A percentile compares a stretch with the other conserved stretches of the same genome.
Conservation (phyloP, 495 filamentous ascomycete genomes). For the Podospora didyma region DNA sequence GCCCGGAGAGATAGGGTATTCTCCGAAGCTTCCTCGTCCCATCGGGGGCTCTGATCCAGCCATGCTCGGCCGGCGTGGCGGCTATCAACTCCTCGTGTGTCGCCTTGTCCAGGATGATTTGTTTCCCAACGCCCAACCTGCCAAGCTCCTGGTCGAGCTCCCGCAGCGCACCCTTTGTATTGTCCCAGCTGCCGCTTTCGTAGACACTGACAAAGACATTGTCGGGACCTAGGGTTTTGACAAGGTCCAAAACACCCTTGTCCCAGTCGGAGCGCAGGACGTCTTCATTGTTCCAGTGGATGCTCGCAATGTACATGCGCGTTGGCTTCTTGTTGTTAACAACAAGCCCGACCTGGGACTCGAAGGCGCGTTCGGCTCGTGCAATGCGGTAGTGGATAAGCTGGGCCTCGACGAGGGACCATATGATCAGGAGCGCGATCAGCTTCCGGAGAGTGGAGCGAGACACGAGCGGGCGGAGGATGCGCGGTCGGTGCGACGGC, state of each 20-base stretch:
- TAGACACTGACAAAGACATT: slow-evolving; percentile 69
- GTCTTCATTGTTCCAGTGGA: slow-evolving; percentile 67
- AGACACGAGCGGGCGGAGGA: too few relatives aligned
- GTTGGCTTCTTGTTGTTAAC: slow-evolving; percentile 10
- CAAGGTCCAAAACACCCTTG: slow-evolving; percentile 52
- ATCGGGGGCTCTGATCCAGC: slow-evolving; percentile 55
- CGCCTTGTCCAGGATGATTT: slow-evolving; percentile 49
- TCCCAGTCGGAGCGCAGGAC: slow-evolving; percentile 63
- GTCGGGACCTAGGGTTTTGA: slow-evolving; percentile 51
- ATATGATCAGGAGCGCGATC: slow-evolving; percentile 18
- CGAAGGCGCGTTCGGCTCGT: slow-evolving; percentile 17
- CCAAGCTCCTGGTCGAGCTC: slow-evolving; percentile 55
- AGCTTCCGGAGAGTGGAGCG: slow-evolving; percentile 17
- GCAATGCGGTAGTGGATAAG: slow-evolving; percentile 26
- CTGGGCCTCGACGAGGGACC: slow-evolving; percentile 28
- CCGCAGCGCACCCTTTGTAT: slow-evolving; percentile 60
- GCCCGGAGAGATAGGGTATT: slow-evolving; percentile 62
- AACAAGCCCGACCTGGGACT: slow-evolving; percentile 1
- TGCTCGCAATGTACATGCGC: slow-evolving; percentile 61
- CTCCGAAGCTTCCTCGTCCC: slow-evolving; percentile 53
- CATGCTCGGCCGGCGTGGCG: slow-evolving; percentile 36
- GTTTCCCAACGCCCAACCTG: slow-evolving; percentile 46
- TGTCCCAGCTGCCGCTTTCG: slow-evolving; percentile 70
- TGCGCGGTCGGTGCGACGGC: too few relatives aligned
- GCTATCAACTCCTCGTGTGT: slow-evolving; percentile 57